Evolutionary conservation across 768 basidiomycete genomes (phyloP).

Genomic region (Lactarius pseudohatsudake): DNA sequence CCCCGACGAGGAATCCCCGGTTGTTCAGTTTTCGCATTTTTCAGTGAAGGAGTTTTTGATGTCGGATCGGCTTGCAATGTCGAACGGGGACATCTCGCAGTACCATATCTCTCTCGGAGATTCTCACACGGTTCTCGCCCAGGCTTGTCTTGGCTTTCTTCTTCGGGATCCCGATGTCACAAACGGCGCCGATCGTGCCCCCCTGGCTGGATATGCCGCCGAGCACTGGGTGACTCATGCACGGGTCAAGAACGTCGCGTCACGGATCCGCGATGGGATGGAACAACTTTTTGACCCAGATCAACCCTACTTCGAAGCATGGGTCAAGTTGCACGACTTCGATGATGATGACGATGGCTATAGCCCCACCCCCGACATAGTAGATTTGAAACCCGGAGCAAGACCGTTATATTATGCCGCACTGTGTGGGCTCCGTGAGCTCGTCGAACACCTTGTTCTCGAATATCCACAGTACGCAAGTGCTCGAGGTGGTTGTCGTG

Average conservation of each 20-base stretch:
- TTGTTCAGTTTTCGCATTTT: neutral
- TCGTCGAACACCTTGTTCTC: neutral
- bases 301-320: neutral
- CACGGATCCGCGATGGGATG: neutral
- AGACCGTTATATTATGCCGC: neutral
- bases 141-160: neutral
- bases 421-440: neutral
- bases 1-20: neutral
- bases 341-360: too few species aligned
- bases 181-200: neutral
- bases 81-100: neutral
- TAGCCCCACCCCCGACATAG: fast-evolving
- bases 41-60: neutral
- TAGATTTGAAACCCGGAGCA: neutral
- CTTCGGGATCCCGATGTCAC: neutral
- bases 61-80: neutral
- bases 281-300: neutral
- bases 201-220: neutral
- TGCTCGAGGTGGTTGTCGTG: neutral
- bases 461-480: neutral
- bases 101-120: neutral
- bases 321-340: neutral
- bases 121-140: neutral
- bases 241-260: neutral
- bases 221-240: neutral